These are phyloP conservation scores for Backusella circina DNA, from an alignment of 192 early-diverging fungal species.

Conservation along the genomic window DNA sequence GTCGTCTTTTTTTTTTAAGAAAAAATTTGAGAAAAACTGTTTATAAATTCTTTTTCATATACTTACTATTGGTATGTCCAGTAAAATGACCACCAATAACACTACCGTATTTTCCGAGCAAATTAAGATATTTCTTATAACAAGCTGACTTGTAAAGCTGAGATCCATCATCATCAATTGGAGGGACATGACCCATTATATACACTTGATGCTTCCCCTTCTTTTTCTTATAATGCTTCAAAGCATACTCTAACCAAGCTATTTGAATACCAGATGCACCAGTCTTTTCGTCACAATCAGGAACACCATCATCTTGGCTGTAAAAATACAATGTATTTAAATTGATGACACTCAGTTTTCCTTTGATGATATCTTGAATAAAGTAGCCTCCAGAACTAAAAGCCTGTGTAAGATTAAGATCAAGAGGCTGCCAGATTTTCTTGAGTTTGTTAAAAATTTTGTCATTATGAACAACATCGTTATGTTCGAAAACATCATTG, in stretches of 20 bases:
- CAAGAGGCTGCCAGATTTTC: slow-evolving; percentile 27
- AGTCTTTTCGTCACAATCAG: slow-evolving; percentile 24
- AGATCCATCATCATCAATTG: slow-evolving; percentile 19
- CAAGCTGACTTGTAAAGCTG: slow-evolving; percentile 20
- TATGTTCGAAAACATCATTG: slow-evolving; percentile 32
- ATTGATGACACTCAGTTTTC: slow-evolving; percentile 17
- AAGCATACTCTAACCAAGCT: slow-evolving; percentile 25
- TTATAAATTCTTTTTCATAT: background rate
- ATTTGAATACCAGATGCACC: slow-evolving; percentile 26
- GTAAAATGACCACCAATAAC: slow-evolving; percentile 41
- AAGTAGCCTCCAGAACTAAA: slow-evolving; percentile 38
- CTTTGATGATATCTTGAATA: slow-evolving; percentile 24
- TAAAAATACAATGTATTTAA: slow-evolving; percentile 38
- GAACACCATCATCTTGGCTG: slow-evolving; percentile 8
- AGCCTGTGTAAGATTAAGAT: slow-evolving; percentile 23
- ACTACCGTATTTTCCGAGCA: slow-evolving; percentile 33
- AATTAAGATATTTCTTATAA: slow-evolving; percentile 18
- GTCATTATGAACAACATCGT: slow-evolving; percentile 14
- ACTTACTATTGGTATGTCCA: slow-evolving; percentile 36
- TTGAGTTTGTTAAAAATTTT: slow-evolving; percentile 11
- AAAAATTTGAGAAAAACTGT: background rate
- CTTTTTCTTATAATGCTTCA: slow-evolving; percentile 1
- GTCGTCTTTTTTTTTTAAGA: slow-evolving; percentile 8
- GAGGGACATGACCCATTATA: slow-evolving; percentile 27
- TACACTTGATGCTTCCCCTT: background rate